phyloP scores from a whole-genome alignment of 345 rosid genomes.

The Boechera stricta region DNA sequence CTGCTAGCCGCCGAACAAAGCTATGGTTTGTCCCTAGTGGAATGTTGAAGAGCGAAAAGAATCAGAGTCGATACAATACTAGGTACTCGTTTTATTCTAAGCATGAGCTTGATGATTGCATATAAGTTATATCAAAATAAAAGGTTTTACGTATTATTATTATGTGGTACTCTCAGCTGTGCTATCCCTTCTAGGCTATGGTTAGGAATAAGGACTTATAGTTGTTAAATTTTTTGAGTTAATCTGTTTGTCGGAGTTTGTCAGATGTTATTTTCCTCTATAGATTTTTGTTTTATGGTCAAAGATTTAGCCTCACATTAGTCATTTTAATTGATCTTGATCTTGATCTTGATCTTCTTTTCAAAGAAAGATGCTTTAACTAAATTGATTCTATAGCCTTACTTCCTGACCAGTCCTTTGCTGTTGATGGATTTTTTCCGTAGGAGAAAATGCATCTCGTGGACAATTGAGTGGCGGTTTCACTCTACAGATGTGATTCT shows the following conservation, averaged over 20 bases:
- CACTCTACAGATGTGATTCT: slow-evolving; percentile 68
- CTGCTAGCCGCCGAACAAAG: slow-evolving; percentile 63
- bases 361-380: neutral
- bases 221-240: neutral
- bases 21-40: slow-evolving; percentile 69
- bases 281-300: neutral
- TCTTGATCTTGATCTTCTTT: neutral
- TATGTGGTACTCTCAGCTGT: neutral
- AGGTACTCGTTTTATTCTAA: slow-evolving; percentile 43
- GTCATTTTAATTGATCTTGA: neutral
- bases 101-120: neutral
- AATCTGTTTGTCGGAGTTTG: neutral
- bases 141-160: too few relatives aligned
- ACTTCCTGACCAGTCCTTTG: slow-evolving; percentile 13
- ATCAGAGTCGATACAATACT: slow-evolving; percentile 56
- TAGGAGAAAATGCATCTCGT: slow-evolving; percentile 70
- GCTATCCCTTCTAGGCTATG: neutral
- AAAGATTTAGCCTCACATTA: neutral
- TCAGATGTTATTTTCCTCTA: neutral
- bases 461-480: slow-evolving; percentile 97
- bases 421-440: slow-evolving; percentile 34
- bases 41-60: slow-evolving; percentile 73
- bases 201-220: neutral
- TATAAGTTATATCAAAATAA: neutral
- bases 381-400: slow-evolving; percentile 5